Percentiles rank a stretch among this genome's conserved stretches.
These are phyloP conservation scores for Fusarium luffae DNA, from an alignment of 2,329 filamentous ascomycete species.

Conservation along the genomic window DNA sequence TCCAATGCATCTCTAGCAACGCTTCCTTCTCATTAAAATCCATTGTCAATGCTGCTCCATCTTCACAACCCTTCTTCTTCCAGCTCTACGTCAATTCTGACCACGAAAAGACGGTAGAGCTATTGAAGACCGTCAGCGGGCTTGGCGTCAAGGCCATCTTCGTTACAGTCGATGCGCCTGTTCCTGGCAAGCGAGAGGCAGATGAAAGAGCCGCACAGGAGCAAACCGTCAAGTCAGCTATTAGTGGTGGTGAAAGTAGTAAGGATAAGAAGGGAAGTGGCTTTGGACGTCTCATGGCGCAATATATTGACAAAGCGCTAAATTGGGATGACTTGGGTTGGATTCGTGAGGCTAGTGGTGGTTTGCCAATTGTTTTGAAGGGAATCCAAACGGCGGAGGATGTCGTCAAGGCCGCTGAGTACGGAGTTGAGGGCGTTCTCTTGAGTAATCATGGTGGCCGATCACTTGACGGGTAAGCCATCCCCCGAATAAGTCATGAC, in stretches of 20 bases:
- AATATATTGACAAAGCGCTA: constrained; percentile 63
- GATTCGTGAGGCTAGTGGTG: constrained; percentile 57
- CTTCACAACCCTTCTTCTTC: constrained; percentile 41
- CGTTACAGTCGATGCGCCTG: constrained; percentile 67
- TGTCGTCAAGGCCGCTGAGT: constrained; percentile 59
- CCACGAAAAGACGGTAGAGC: constrained; percentile 58
- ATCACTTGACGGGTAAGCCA: constrained; percentile 60
- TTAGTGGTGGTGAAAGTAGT: constrained; percentile 54
- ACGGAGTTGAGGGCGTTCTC: constrained; percentile 64
- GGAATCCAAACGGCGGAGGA: constrained; percentile 67
- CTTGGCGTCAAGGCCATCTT: constrained; percentile 62
- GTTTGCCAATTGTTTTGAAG: constrained; percentile 65
- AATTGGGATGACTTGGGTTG: constrained; percentile 65
- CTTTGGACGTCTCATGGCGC: constrained; percentile 62
- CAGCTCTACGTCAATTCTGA: constrained; percentile 66
- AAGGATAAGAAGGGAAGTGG: constrained; percentile 67
- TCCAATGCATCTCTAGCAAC: constrained; percentile 44
- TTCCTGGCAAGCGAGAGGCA: constrained; percentile 66
- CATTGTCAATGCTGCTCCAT: constrained; percentile 35
- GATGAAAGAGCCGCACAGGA: constrained; percentile 65
- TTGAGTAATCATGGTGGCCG: constrained; percentile 69
- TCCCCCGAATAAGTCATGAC: too few relatives aligned
- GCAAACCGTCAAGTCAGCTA: constrained; percentile 53
- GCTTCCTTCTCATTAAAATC: constrained; percentile 41
- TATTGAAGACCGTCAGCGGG: constrained; percentile 52